Evolutionary conservation across 345 rosid genomes (phyloP).

Genomic region (Geranium brycei): DNA sequence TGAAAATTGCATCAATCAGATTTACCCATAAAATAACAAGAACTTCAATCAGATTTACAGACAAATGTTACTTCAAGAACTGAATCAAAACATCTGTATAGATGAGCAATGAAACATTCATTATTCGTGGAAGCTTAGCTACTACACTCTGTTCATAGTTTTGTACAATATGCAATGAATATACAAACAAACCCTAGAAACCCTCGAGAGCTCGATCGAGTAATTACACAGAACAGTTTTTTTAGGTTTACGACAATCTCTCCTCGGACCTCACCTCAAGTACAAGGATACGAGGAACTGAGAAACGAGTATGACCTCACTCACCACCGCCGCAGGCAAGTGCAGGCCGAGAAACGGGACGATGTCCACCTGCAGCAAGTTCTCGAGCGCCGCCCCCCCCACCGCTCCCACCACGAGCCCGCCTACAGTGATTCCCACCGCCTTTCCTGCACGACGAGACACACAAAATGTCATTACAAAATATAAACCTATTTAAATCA

Average conservation of each 20-base stretch:
- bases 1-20: no score
- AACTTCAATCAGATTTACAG: no score
- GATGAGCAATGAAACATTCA: no score
- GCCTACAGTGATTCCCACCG: slow-evolving; percentile 64
- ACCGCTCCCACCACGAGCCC: slow-evolving; percentile 95
- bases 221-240: slow-evolving; percentile 37
- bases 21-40: no score
- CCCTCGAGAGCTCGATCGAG: slow-evolving; percentile 11
- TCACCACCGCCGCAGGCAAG: slow-evolving; percentile 74
- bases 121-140: slow-evolving; percentile 2
- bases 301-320: slow-evolving; percentile 71
- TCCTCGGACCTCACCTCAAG: slow-evolving; percentile 39
- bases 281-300: slow-evolving; percentile 75
- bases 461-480: no score
- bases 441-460: slow-evolving; percentile 50
- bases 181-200: slow-evolving; percentile 30
- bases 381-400: slow-evolving; percentile 83
- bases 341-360: slow-evolving; percentile 79
- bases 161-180: slow-evolving; percentile 41
- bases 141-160: slow-evolving; percentile 20
- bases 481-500: neutral
- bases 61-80: no score
- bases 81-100: no score
- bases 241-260: slow-evolving; percentile 23
- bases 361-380: slow-evolving; percentile 88